These are phyloP conservation scores for Camellia japonica DNA, from an alignment of 148 eudicot genomes.

Conservation along the genomic window DNA sequence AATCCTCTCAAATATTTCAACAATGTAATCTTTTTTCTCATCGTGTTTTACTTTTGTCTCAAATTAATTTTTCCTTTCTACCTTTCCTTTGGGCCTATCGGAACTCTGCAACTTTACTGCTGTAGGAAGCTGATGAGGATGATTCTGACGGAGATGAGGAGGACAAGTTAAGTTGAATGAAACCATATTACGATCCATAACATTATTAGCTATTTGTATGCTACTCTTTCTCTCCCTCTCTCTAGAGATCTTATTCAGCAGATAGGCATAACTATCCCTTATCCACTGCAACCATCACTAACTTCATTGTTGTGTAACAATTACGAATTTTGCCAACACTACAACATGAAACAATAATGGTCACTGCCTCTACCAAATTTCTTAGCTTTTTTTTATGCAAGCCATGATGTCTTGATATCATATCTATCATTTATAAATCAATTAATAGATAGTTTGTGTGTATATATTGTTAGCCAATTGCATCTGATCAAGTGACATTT, in stretches of 20 bases:
- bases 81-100: neutral
- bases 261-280: too few relatives aligned
- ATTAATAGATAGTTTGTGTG: too few relatives aligned
- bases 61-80: neutral
- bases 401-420: too few relatives aligned
- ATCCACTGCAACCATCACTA: too few relatives aligned
- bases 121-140: slow-evolving; percentile 79
- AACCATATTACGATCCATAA: neutral
- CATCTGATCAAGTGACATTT: neutral
- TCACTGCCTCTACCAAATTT: too few relatives aligned
- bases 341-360: too few relatives aligned
- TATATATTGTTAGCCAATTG: neutral
- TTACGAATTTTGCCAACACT: too few relatives aligned
- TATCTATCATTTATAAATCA: too few relatives aligned
- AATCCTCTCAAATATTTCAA: neutral
- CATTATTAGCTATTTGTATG: neutral
- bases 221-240: neutral
- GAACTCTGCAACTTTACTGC: slow-evolving; percentile 10
- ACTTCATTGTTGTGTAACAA: too few relatives aligned
- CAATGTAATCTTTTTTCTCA: slow-evolving; percentile 37
- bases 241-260: too few relatives aligned
- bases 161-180: slow-evolving; percentile 44
- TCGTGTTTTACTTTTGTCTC: neutral
- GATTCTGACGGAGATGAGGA: slow-evolving; percentile 58
- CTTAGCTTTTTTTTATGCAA: too few relatives aligned